Conservation (phyloP, 1,284 basidiomycete genomes). For the Melanopsichium pennsylvanicum region DNA sequence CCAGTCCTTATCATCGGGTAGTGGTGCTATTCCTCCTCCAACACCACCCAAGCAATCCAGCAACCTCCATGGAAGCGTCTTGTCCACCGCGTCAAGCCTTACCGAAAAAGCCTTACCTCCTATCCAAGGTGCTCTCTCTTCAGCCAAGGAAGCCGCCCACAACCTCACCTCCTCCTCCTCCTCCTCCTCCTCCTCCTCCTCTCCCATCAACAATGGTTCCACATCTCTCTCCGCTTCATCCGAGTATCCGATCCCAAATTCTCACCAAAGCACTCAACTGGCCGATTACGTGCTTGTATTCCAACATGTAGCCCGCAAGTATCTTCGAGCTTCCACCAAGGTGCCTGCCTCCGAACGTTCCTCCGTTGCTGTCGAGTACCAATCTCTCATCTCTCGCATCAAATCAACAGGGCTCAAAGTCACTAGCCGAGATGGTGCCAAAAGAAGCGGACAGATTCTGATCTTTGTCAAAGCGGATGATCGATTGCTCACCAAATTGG, state of each 20-base stretch:
- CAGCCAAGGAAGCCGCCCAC: constrained; percentile 10
- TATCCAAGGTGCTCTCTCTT: constrained; percentile 18
- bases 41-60: constrained; percentile 13
- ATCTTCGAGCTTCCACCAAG: constrained; percentile 34
- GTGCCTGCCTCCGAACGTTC: constrained; percentile 29
- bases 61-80: background rate
- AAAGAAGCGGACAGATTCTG: constrained; percentile 40
- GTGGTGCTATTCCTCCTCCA: background rate
- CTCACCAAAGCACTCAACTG: constrained; percentile 29
- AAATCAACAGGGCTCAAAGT: constrained; percentile 45
- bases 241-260: constrained; percentile 30
- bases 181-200: background rate
- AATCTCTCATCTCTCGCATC: constrained; percentile 36
- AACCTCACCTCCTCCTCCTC: constrained; percentile 1
- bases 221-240: too few species aligned
- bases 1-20: too few species aligned
- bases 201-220: too few species aligned
- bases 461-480: constrained; percentile 56
- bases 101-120: constrained; percentile 33
- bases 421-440: constrained; percentile 49
- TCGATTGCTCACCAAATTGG: constrained; percentile 25
- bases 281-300: constrained; percentile 60
- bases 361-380: constrained; percentile 45
- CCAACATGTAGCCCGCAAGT: constrained; percentile 45
- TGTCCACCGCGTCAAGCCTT: background rate